Evolutionary conservation across 2,329 filamentous ascomycete genomes (phyloP), one percentile per base, ranked within the genome.

Genomic region (Rutstroemia sydowiana): DNA sequence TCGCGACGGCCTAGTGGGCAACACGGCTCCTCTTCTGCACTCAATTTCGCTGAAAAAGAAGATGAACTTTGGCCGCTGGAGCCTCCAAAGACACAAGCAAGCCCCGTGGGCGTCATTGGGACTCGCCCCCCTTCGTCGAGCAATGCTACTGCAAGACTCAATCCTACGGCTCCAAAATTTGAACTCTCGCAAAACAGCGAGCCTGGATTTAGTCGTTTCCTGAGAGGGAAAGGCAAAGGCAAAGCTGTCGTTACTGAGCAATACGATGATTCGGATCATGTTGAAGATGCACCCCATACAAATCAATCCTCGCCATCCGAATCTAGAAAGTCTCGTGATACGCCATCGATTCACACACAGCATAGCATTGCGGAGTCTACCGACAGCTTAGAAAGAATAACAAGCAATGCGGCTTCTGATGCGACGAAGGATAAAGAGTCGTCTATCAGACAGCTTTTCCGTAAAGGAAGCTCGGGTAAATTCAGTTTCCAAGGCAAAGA

Each of bases 151-250:
- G 73, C 83, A 69, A 76, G 78, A 60, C 76, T 97, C 26, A 97
- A 98, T 62, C 93, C 93, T 7, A 81, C 88, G 6, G 93, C 92
- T 0, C 91, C 91, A 8, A 88, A 86, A 1, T 97, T 97, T 66
- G 92, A 86, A 69, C 42, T 40, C 14, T 32, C 48, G 28, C 48
- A 45, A 40, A 26, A 31, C 14, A 45, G 23, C 66, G 92, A 86
- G 69, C 84, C 58, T 9, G 78, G 83, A 34, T 80, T 93, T 53
- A 79, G 82, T 61, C 73, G 76, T 4, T 48, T 51, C 21, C 66
- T 66, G 28, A 73, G 71, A 56, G 60, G 61, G 20, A 65, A 71
- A 57, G 58, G 63, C 20, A 74, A 69, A 57, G 65, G 65, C n/a
- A 71, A 69, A 53, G 68, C 69, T 32, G 71, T 69, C 61, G 55